Conservation (phyloP, 768 basidiomycete species). For the Boletus sp. region DNA sequence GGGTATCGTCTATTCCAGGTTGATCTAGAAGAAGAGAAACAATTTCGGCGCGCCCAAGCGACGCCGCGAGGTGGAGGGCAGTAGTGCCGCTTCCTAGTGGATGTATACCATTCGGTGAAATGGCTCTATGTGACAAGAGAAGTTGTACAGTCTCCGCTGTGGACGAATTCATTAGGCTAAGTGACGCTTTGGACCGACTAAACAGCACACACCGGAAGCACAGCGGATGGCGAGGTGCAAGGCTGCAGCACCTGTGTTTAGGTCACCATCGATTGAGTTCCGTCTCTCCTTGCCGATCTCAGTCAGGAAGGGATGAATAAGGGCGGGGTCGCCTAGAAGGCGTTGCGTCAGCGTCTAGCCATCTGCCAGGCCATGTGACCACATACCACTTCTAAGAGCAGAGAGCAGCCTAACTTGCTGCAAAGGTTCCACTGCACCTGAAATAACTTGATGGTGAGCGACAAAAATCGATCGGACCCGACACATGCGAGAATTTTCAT, state of each 20-base stretch:
- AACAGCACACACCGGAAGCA: conserved; percentile 55
- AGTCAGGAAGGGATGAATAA: conserved; percentile 77
- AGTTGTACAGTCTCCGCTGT: conserved; percentile 65
- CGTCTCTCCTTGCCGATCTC: conserved; percentile 69
- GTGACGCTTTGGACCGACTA: background rate
- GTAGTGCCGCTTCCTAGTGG: conserved; percentile 70
- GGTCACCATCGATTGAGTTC: conserved; percentile 42
- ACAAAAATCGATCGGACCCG: background rate
- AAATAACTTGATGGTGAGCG: conserved; percentile 4
- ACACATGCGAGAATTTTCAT: background rate
- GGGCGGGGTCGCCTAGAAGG: conserved; percentile 62
- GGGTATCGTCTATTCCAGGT: conserved; percentile 74
- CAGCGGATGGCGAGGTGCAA: conserved; percentile 83
- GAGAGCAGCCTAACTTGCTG: conserved; percentile 64
- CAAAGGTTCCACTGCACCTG: conserved; percentile 40
- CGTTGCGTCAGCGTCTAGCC: background rate
- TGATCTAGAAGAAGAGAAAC: conserved; percentile 77
- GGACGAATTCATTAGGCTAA: conserved; percentile 1
- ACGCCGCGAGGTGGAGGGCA: conserved; percentile 70
- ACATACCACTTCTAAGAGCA: conserved; percentile 58
- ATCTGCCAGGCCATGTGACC: background rate
- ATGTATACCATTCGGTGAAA: conserved; percentile 75
- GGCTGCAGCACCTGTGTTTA: conserved; percentile 70
- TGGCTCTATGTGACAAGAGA: conserved; percentile 67
- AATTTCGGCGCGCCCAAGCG: conserved; percentile 67